Conservation (phyloP, 176 grass and related monocot species). For the Pontederia crassipes region DNA sequence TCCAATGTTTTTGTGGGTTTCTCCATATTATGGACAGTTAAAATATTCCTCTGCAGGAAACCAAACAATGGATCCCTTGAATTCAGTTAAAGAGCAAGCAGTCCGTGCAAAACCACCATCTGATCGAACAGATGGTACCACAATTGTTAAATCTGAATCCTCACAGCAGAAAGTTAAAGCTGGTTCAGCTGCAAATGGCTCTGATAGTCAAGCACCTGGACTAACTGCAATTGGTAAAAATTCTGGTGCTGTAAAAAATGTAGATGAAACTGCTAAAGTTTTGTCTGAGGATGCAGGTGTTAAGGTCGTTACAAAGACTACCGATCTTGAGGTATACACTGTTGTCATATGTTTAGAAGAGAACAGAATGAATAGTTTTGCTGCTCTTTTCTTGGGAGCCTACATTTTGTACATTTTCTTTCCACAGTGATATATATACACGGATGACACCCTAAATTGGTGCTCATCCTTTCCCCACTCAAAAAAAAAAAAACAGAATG, state of each 20-base stretch:
- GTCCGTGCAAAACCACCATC: constrained; percentile 48
- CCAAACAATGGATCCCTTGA: constrained; percentile 36
- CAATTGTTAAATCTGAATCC: constrained; percentile 30
- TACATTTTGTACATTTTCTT: too few species aligned
- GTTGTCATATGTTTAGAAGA: constrained; percentile 7
- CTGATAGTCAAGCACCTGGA: constrained; percentile 34
- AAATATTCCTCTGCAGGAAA: constrained; percentile 43
- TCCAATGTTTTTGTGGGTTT: constrained; percentile 2
- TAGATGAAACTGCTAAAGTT: constrained; percentile 56
- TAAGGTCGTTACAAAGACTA: constrained; percentile 40
- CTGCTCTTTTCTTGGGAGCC: too few species aligned
- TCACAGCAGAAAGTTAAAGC: constrained; percentile 39
- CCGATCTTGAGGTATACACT: constrained; percentile 65
- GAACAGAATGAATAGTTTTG: too few species aligned
- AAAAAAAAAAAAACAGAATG: too few species aligned
- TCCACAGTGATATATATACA: too few species aligned
- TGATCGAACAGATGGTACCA: constrained; percentile 58
- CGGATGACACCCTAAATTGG: too few species aligned
- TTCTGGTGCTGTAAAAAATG: constrained; percentile 36
- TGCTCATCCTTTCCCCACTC: too few species aligned
- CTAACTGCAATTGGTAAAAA: constrained; percentile 37
- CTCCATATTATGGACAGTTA: constrained; percentile 5
- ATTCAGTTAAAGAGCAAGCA: constrained; percentile 42
- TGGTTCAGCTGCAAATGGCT: constrained; percentile 38
- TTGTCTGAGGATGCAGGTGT: constrained; percentile 38